A percentile compares a stretch with the other conserved stretches of the same genome.
These are phyloP conservation scores for Huntiella moniliformis DNA, from an alignment of 2,329 filamentous ascomycete genomes.

Conservation along the genomic window DNA sequence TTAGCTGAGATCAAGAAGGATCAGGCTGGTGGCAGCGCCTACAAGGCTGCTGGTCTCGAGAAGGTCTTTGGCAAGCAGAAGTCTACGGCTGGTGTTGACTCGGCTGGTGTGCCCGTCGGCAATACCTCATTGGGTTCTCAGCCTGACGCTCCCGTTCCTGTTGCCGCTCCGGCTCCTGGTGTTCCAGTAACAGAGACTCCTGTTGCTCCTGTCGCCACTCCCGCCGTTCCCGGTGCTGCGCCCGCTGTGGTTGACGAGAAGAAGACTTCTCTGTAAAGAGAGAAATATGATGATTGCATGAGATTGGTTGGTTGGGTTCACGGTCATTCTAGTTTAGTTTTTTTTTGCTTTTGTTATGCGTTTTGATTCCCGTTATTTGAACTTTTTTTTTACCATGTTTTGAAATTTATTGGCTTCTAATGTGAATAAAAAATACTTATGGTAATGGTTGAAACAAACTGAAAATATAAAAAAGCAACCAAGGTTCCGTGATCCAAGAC, in stretches of 20 bases:
- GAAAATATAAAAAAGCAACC: too few species aligned
- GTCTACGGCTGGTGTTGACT: constrained; percentile 9
- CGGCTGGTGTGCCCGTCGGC: constrained; percentile 11
- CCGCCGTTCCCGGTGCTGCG: neutral
- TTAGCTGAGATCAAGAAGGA: constrained; percentile 74
- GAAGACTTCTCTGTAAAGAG: too few species aligned
- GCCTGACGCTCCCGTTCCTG: constrained; percentile 10
- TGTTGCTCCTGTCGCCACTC: neutral
- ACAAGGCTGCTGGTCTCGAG: constrained; percentile 39
- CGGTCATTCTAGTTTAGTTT: neutral
- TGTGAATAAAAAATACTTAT: too few species aligned
- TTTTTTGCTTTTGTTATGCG: neutral
- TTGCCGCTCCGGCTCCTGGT: constrained; percentile 13
- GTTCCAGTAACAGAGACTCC: neutral
- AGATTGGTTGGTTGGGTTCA: neutral
- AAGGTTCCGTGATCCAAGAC: too few species aligned
- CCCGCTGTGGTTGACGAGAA: neutral
- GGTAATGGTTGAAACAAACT: too few species aligned
- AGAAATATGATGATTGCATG: neutral
- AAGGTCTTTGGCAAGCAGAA: constrained; percentile 38
- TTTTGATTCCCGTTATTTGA: too few species aligned
- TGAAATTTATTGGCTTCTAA: too few species aligned
- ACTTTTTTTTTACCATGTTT: too few species aligned
- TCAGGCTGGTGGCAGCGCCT: constrained; percentile 37
- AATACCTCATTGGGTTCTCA: constrained; percentile 3